These are phyloP conservation scores for Diaporthe caulivora DNA, from an alignment of 2,329 filamentous ascomycete species.

Conservation along the genomic window DNA sequence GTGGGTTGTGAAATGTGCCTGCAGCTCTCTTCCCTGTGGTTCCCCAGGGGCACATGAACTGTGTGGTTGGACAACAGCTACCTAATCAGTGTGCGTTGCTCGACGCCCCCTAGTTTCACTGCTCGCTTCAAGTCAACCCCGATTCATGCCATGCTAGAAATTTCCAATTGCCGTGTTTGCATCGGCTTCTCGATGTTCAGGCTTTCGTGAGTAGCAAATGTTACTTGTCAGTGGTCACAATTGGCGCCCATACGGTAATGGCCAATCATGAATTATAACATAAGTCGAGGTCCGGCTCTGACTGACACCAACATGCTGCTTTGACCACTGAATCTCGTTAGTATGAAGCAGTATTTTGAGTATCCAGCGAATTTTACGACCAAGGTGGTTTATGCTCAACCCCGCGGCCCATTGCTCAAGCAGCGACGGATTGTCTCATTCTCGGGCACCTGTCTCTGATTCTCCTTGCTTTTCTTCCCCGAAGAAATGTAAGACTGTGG, in stretches of 20 bases:
- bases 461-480: neutral
- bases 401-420: too few relatives aligned
- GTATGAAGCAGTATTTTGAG: too few relatives aligned
- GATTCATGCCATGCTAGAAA: neutral
- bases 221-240: neutral
- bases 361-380: neutral
- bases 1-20: neutral
- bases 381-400: neutral
- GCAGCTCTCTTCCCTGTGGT: constrained; percentile 8
- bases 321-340: too few relatives aligned
- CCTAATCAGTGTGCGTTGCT: neutral
- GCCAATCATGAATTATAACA: neutral
- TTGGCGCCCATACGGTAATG: neutral
- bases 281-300: neutral
- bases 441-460: neutral
- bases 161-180: neutral
- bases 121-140: neutral
- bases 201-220: neutral
- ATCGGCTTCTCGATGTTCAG: neutral
- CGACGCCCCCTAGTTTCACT: constrained; percentile 1
- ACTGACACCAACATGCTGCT: neutral
- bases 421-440: neutral
- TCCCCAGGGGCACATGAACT: neutral
- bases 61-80: neutral
- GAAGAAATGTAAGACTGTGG: neutral